Conservation (phyloP, 1,139 yeast species). For the Hyphopichia khmerensis region DNA sequence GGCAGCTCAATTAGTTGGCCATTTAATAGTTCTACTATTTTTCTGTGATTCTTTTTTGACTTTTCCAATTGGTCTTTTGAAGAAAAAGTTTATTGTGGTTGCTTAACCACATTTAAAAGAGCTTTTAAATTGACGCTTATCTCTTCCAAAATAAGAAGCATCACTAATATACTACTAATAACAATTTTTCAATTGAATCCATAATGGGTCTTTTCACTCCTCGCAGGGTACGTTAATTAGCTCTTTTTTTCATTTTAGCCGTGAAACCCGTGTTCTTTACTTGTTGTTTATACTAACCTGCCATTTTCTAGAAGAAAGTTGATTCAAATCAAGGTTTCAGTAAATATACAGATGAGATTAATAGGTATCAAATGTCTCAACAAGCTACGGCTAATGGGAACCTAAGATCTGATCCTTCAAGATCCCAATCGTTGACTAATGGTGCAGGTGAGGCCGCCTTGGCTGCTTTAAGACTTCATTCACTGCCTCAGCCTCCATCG, state of each 20-base stretch:
- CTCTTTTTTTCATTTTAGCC: background rate
- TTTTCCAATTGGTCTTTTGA: too few relatives aligned
- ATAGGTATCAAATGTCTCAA: constrained; percentile 15
- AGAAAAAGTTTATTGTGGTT: too few relatives aligned
- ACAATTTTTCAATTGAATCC: background rate
- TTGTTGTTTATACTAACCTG: background rate
- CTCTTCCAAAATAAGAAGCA: background rate
- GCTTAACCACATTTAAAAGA: too few relatives aligned
- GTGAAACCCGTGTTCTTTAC: too few relatives aligned
- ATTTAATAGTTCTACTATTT: too few relatives aligned
- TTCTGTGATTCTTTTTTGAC: too few relatives aligned
- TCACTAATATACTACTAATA: background rate
- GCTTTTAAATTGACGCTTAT: too few relatives aligned
- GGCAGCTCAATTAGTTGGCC: too few relatives aligned
- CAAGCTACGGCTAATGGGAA: background rate
- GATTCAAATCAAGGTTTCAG: constrained; percentile 35
- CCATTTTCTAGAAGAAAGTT: constrained; percentile 8
- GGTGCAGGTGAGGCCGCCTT: constrained; percentile 46
- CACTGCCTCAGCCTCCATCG: constrained; percentile 9
- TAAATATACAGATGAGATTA: constrained; percentile 34
- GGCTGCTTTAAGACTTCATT: constrained; percentile 42
- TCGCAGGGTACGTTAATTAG: constrained; percentile 6
- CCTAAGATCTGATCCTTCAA: background rate
- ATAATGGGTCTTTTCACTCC: constrained; percentile 7
- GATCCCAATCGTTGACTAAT: constrained; percentile 24